Evolutionary conservation across 225 moss, liverwort and hornwort species (phyloP), one percentile per base, ranked within the genome.

Genomic region (Neckera pumila): DNA sequence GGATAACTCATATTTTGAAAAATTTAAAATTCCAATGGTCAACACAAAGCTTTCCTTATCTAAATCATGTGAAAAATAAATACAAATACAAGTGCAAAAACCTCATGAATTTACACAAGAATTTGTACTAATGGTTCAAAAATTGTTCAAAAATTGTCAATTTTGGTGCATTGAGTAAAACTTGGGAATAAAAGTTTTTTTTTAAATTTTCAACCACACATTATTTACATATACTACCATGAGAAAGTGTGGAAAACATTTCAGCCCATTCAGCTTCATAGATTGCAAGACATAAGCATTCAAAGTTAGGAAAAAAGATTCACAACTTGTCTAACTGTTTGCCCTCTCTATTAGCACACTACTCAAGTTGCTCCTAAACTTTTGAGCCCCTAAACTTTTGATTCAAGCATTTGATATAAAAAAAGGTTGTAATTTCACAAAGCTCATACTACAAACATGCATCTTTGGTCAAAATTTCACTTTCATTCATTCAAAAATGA

Each of bases 251-350:
- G 2, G 2, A 31, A 47, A 30, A 17, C 3, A 6, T 17, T 28
- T 43, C 2, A 30, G 0, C 18, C 17, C 17, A 28, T 17, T 73
- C 3, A 0, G 0, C 17, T 45, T 28, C 0, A 10, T 30, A 17
- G 11, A 31, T 47, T 30, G 10, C 4, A 74, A 74, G 31, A 19
- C 4, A 47, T 45, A 6, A 69, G 5, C 0, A 0, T 69, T 30
- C 45, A 70, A 70, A 70, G 14, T 70, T 25, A 8, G 14, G 4
- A 13, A 38, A 14, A 69, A 14, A 70, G 25, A 70, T 26, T 40
- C 40, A 42, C 1, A 40, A 0, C 42, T 70, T 40, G 23, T 26
- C 2, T 25, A 2, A 42, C 1, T 42, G 2, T 26, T 26, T 71
- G 15, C 40, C 71, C 6, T 65, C 36, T 36, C 36, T 36, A 40